phyloP scores from a whole-genome alignment of 176 grass and related monocot genomes.

The Triticum dicoccoides region DNA sequence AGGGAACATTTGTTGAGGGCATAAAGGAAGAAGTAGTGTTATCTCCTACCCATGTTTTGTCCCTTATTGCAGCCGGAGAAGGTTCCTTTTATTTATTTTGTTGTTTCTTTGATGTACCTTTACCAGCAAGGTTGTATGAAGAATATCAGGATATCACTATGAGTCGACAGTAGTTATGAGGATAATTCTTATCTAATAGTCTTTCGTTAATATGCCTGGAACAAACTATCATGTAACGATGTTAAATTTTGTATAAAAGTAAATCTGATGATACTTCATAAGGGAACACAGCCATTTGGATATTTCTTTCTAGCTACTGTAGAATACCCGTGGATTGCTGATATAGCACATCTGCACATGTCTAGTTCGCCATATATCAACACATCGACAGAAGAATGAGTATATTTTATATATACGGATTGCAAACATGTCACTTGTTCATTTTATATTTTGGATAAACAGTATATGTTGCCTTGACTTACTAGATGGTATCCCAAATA shows the following conservation, averaged over 20 bases:
- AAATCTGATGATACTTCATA: neutral
- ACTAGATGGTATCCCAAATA: neutral
- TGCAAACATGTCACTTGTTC: neutral
- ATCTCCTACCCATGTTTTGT: conserved; percentile 95
- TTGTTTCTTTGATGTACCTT: neutral
- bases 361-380: conserved; percentile 7
- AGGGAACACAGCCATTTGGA: neutral
- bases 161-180: neutral
- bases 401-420: conserved; percentile 4
- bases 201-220: neutral
- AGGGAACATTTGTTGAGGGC: conserved; percentile 99
- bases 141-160: conserved; percentile 15
- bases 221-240: neutral
- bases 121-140: neutral
- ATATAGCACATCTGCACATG: neutral
- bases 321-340: neutral
- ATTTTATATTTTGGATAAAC: neutral
- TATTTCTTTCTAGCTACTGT: neutral
- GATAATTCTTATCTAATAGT: conserved; percentile 13
- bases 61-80: conserved; percentile 98
- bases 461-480: neutral
- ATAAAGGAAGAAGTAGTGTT: conserved; percentile 99
- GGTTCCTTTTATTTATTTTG: conserved; percentile 46
- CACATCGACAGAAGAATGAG: neutral
- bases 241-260: conserved; percentile 4